Evolutionary conservation across 2,329 filamentous ascomycete genomes (phyloP).

Genomic region (Fusarium denticulatum): DNA sequence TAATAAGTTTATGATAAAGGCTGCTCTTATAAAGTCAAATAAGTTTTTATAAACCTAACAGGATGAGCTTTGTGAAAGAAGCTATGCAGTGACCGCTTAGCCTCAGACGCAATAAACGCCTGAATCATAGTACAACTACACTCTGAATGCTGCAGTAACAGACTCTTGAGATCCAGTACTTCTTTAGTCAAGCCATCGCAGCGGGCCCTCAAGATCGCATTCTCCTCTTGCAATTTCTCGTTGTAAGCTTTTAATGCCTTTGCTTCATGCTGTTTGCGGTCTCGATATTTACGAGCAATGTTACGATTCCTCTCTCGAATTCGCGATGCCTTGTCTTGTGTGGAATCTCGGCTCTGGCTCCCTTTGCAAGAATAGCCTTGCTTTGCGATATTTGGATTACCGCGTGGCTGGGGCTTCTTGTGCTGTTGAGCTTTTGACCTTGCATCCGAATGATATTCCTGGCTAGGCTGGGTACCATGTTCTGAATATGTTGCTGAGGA

Average conservation of each 20-base stretch:
- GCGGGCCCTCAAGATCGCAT: accelerated
- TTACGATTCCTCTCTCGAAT: background rate
- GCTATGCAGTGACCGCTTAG: background rate
- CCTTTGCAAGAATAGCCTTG: background rate
- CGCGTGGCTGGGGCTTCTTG: accelerated
- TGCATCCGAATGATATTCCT: background rate
- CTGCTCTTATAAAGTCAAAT: too few relatives aligned
- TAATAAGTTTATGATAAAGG: too few relatives aligned
- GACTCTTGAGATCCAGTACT: background rate
- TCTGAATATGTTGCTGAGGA: too few relatives aligned
- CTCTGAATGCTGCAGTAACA: background rate
- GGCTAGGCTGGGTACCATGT: too few relatives aligned
- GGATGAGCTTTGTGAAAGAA: background rate
- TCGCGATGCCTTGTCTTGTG: background rate
- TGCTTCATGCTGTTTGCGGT: background rate
- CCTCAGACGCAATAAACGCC: background rate
- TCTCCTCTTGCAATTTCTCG: background rate
- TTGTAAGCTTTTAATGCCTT: accelerated
- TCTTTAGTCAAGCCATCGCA: background rate
- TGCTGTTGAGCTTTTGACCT: background rate
- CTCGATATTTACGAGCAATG: background rate
- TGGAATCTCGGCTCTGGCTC: background rate
- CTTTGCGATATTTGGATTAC: background rate
- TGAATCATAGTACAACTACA: background rate
- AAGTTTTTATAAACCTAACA: too few relatives aligned